Base-by-base conservation (phyloP, 768 basidiomycete species). In the Suillus subalutaceus region DNA sequence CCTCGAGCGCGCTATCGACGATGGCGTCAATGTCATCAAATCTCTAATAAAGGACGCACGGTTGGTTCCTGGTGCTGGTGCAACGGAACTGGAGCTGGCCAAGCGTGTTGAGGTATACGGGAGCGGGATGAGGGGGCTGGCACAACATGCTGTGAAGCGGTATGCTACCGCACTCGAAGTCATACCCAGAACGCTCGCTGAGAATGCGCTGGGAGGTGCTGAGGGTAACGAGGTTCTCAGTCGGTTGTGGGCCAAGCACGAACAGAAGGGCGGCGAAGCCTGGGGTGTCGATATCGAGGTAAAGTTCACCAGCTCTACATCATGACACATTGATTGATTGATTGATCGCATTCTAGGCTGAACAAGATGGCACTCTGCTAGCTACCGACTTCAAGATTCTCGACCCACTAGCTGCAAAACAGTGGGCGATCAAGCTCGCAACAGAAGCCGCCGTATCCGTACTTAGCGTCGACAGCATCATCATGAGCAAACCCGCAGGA, bases 1-100 rank as follows among this genome's bases (percentile, higher is more conserved):
- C 76, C 86, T 99, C 41, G 97, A 99, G 78, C 87, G 97, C 35
- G 96, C 97, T 37, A 84, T 99, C 57, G 97, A 99, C 75, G 96
- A 99, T 72, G 97, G 97, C 35, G 95, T 96, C 69, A 96, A 93
- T 79, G 97, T 97, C 52, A 92, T 99, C 80, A 96, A 98, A 79
- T 85, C 91, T 37, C 77, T 99, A 69, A 79, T 99, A 73, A 96
- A 96, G 76, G 97, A 99, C 72, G 83, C 90, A 35, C 82, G 96
- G 56, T 82, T 98, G 66, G 92, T 99, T 2, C 91, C 97, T 8
- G 97, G 97, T 4, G 97, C 96, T 8, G 97, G 97, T 13, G 94
- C 97, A 2, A 88, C 91, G 35, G 97, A 99, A 81, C 82, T 98
- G 53, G 97, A 96, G 81, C 85, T 99, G n/a, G 90, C 92, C 5